These are phyloP conservation scores for Solanum peruvianum DNA, from an alignment of 257 asterid species.

Conservation along the genomic window DNA sequence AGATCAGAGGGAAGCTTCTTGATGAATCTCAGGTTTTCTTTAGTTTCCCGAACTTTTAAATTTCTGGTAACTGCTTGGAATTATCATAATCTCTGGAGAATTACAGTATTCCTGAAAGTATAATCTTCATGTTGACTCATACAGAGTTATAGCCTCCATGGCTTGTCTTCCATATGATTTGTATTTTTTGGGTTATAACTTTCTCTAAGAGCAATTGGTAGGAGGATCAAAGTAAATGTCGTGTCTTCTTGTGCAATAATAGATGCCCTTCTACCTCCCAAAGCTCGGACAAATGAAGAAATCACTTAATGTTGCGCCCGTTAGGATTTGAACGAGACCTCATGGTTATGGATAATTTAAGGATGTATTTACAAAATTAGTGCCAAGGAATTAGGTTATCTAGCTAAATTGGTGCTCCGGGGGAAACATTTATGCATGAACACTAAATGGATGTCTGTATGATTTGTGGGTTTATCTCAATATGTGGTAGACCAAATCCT, in stretches of 20 bases:
- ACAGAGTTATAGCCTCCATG: background rate
- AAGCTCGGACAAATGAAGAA: background rate
- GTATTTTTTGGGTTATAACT: background rate
- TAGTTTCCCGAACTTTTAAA: background rate
- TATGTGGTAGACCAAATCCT: background rate
- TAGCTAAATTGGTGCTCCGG: background rate
- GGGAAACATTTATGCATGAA: background rate
- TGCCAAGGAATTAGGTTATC: background rate
- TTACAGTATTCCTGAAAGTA: background rate
- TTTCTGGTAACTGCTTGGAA: background rate
- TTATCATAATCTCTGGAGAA: background rate
- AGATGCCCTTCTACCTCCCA: background rate
- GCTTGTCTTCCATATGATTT: background rate
- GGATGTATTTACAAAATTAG: background rate
- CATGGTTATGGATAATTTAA: background rate
- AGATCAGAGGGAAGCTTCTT: constrained; percentile 62
- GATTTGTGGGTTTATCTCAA: background rate
- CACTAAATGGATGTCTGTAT: background rate
- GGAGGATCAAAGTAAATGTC: background rate
- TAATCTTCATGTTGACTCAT: background rate
- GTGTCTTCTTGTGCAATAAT: background rate
- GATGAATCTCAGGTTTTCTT: constrained; percentile 92
- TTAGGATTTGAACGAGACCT: background rate
- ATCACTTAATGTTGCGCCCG: background rate
- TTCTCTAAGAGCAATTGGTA: background rate